Base-by-base conservation (phyloP, 768 basidiomycete species). In the Suillus fuscotomentosus region DNA sequence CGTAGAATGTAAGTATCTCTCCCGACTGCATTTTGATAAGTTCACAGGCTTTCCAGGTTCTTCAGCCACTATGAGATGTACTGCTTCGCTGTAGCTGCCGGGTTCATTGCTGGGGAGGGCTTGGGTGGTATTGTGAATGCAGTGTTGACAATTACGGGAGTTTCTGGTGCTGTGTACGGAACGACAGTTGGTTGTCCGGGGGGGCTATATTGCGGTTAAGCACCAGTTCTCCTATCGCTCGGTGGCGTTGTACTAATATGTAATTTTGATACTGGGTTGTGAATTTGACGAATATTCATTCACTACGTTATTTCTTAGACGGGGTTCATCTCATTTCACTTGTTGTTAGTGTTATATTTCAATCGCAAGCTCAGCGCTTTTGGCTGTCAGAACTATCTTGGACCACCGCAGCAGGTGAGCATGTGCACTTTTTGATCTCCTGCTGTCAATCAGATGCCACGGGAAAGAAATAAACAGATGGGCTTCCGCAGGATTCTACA, bases 71-170 rank as follows among this genome's bases (percentile, higher is more conserved):
- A 68, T 20, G 61, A 66, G 38, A 61, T 51, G 71, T 77, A 75
- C 63, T 75, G 73, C 24, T 81, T 76, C 57, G 73, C 78, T 15
- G 50, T 80, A 22, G 77, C 79, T 31, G 75, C 80, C 14, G 79
- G 78, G 38, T 74, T 78, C 66, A 73, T 81, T 41, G 78, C 79
- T 13, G 79, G 80, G 13, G 80, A 79, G 55, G 79, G 79, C 47
- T 68, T 78, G 7, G 79, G 77, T 2, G 76, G 76, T 14, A 76
- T 77, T n/a, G 71, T 74, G 5, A 75, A 70, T 22, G 75, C 76
- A 1, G 67, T 74, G 41, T 39, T 77, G 41, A 70, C 73, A 54
- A 77, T 75, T 34, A 70, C 67, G 8, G 74, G 71, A 15, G 72
- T 74, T 22, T 67, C 70, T 0, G 76, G 75, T 1, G 62, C 67